Conservation (phyloP, 352 stramenopile species). For the Pythium aphanidermatum region DNA sequence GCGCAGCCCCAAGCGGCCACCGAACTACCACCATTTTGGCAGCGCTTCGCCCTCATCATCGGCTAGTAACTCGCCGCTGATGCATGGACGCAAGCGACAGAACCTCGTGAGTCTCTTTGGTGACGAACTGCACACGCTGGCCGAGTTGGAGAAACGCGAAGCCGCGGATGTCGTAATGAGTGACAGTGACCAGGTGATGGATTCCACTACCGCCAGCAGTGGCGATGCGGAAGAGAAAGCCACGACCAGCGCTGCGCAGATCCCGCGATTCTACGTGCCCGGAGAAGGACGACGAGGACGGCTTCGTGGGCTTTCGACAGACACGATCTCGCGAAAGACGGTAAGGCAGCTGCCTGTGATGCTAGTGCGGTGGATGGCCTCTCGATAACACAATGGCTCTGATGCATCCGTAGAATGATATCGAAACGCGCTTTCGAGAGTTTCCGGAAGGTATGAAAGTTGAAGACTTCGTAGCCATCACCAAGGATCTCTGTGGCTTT, state of each 20-base stretch:
- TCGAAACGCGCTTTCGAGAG: slow-evolving; percentile 71
- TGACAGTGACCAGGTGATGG: slow-evolving; percentile 34
- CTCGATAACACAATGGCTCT: not conserved
- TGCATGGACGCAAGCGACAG: slow-evolving; percentile 47
- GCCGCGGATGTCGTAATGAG: slow-evolving; percentile 31
- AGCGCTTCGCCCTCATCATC: slow-evolving; percentile 17
- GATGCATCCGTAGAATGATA: slow-evolving; percentile 31
- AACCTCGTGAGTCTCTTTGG: slow-evolving; percentile 72
- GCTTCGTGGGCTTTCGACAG: slow-evolving; percentile 52
- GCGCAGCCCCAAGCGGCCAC: slow-evolving; percentile 73
- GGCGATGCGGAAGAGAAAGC: slow-evolving; percentile 2
- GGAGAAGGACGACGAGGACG: slow-evolving; percentile 54
- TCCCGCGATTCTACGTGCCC: slow-evolving; percentile 68
- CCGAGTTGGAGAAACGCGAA: slow-evolving; percentile 40
- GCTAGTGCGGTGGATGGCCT: not conserved
- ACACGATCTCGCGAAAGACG: slow-evolving; percentile 54
- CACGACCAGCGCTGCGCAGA: slow-evolving; percentile 21
- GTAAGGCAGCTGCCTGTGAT: slow-evolving; percentile 12
- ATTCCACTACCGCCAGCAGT: slow-evolving; percentile 12
- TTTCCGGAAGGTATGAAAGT: slow-evolving; percentile 82
- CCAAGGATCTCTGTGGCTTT: slow-evolving; percentile 97
- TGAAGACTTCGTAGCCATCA: slow-evolving; percentile 91
- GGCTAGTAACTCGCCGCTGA: slow-evolving; percentile 29
- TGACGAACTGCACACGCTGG: slow-evolving; percentile 51
- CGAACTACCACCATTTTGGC: slow-evolving; percentile 73